Evolutionary conservation across 2,329 filamentous ascomycete genomes (phyloP), one percentile per base, ranked within the genome.

Genomic region (Alternaria atra): DNA sequence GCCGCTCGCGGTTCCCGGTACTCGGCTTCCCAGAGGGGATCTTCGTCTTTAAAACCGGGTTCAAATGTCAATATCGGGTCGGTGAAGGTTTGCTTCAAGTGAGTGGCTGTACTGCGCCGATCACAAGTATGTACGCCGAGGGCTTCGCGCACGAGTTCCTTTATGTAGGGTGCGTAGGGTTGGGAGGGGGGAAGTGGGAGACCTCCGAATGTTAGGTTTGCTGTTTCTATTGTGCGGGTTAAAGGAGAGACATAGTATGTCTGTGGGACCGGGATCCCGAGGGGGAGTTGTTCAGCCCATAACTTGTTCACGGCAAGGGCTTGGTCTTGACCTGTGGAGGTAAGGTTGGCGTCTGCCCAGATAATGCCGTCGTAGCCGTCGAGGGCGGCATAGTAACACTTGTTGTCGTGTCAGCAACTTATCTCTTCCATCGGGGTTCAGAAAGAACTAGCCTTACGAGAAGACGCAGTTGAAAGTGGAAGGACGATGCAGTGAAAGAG

Each of bases 101-200:
- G 78, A 1, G 83, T 80, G 61, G 80, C 83, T 60, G 80, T 83
- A 15, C 83, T 84, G 15, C 90, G 84, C 27, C 85, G 83, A 75
- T 92, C 88, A 72, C 90, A 92, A 0, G 89, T 91, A 70, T 91
- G 90, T 17, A 89, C 84, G 52, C 86, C 88, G 51, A 91, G 85
- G 3, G 85, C 85, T 76, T 92, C 90, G 32, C 89, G 84, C 63
- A 91, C 80, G 30, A 86, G 76, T 72, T 91, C 90, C 76, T 90
- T 90, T 60, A 91, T 80, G 6, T 82, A 77, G 0, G 89, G 89
- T 2, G 75, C 76, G 69, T 90, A 91, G 0, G 82, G 82, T 10
- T 74, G 73, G 2, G 79, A 71, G 2, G 74, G 66, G 0, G 87
- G 87, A 1, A 90, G 72, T 0, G 79, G 66, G 4, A 91, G 80